phyloP scores from a whole-genome alignment of 2,329 filamentous ascomycete species.

The Hypocreales sp. region DNA sequence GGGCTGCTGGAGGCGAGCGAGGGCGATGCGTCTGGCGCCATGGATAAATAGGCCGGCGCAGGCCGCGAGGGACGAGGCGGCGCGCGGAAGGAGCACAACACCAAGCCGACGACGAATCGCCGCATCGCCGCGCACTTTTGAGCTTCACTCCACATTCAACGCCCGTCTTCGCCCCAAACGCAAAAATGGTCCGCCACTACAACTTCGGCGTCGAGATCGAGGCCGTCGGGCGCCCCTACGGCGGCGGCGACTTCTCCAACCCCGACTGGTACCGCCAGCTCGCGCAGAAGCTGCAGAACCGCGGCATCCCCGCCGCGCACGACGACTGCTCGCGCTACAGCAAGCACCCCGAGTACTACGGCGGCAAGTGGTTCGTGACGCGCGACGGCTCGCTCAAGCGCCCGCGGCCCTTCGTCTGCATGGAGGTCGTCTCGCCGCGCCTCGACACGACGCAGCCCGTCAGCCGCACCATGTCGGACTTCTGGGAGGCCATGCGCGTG shows the following conservation, averaged over 20 bases:
- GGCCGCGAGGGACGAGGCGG: no score
- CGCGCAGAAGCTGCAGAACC: constrained; percentile 21
- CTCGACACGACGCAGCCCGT: constrained; percentile 18
- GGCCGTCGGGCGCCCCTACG: constrained; percentile 20
- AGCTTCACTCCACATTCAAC: no score
- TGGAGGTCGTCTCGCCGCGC: constrained; percentile 24
- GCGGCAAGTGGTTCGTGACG: constrained; percentile 25
- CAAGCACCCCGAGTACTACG: constrained; percentile 25
- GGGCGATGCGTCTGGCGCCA: no score
- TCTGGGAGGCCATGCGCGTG: constrained; percentile 26
- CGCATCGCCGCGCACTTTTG: no score
- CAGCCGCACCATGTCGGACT: constrained; percentile 18
- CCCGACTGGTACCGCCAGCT: constrained; percentile 24
- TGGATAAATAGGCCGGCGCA: no score
- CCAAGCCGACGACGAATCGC: no score
- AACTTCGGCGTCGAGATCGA: constrained; percentile 25
- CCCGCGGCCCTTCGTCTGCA: constrained; percentile 20
- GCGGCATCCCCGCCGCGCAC: constrained; percentile 19
- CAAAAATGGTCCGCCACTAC: constrained; percentile 17
- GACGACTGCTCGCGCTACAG: constrained; percentile 22
- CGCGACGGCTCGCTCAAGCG: constrained; percentile 22
- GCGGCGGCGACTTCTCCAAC: constrained; percentile 19
- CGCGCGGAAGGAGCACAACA: no score
- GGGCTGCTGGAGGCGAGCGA: no score
- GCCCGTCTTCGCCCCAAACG: no score